Evolutionary conservation across 1,284 basidiomycete species (phyloP).

Genomic region (Puccinia coronata): DNA sequence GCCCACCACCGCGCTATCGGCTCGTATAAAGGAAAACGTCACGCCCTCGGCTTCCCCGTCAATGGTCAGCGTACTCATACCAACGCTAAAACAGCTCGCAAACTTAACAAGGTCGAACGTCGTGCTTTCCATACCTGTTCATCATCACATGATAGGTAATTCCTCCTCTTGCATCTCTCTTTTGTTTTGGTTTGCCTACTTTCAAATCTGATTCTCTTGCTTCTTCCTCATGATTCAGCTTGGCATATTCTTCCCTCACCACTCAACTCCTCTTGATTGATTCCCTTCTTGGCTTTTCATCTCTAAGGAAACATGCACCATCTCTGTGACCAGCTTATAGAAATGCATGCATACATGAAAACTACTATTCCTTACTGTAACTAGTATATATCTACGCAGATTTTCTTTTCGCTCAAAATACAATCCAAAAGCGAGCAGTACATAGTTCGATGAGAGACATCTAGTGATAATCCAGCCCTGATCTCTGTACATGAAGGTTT

Average conservation of each 20-base stretch:
- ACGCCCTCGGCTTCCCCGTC: slow-evolving; percentile 84
- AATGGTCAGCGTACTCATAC: slow-evolving; percentile 83
- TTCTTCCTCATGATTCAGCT: too few relatives aligned
- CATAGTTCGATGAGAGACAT: too few relatives aligned
- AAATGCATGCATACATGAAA: too few relatives aligned
- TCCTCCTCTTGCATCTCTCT: too few relatives aligned
- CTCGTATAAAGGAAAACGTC: slow-evolving; percentile 79
- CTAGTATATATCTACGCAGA: too few relatives aligned
- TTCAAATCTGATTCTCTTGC: not conserved
- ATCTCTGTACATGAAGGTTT: too few relatives aligned
- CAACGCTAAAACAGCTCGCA: slow-evolving; percentile 81
- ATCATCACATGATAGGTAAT: slow-evolving; percentile 63
- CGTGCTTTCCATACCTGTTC: slow-evolving; percentile 69
- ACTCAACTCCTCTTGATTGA: not conserved
- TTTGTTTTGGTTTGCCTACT: not conserved
- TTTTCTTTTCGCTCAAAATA: too few relatives aligned
- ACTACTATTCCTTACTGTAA: too few relatives aligned
- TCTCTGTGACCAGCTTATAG: too few relatives aligned
- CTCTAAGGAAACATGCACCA: not conserved
- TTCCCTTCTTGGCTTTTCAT: not conserved
- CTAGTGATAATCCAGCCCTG: too few relatives aligned
- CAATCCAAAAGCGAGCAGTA: too few relatives aligned
- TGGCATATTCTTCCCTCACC: not conserved
- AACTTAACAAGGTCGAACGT: slow-evolving; percentile 73
- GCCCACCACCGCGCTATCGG: slow-evolving; percentile 85